Base-by-base conservation (phyloP, 768 basidiomycete genomes). In the Trametopsis cervina region DNA sequence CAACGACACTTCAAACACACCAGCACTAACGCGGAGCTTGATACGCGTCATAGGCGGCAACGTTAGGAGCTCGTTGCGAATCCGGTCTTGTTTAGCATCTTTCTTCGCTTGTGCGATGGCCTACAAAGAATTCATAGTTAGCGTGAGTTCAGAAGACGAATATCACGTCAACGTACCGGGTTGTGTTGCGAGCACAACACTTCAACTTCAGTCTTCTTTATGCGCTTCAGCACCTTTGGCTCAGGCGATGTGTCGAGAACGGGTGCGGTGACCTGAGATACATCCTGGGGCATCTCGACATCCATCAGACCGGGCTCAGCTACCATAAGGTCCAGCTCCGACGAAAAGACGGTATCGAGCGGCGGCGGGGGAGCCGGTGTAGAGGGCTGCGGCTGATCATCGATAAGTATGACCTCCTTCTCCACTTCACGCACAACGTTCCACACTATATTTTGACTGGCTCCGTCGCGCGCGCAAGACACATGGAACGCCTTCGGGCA, bases 401-500 rank as follows among this genome's bases (percentile, higher is more conserved):
- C 81, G 38, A 82, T 55, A 27, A 89, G 63, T 12, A 90, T 75
- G 4, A 91, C 86, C 54, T 90, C 85, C 66, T 89, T 89, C 66
- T 89, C 84, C 0, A 89, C 77, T 56, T 86, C 84, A 42, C 74
- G 69, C n/a, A 83, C 40, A 26, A 86, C 71, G 1, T 63, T 65
- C 57, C 83, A 90, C 20, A 78, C 68, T 37, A 89, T 74, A 9
- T 76, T 78, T 3, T 67, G 61, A 2, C 68, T 67, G 10, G 63
- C 66, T 1, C 80, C 78, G 17, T 79, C 74, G 36, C 74, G 69
- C 0, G 96, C 95, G 63, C 96, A 99, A 2, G 83, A 85, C 23
- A 96, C 85, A 60, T 98, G 95, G 68, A 91, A 96, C 0, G 94
- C 89, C 61, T 87, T 89, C 10, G 88, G 75, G 57, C 94, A 97